These are phyloP conservation scores for Danielia reshetovae DNA, from an alignment of 805 yeast genomes.

Conservation along the genomic window DNA sequence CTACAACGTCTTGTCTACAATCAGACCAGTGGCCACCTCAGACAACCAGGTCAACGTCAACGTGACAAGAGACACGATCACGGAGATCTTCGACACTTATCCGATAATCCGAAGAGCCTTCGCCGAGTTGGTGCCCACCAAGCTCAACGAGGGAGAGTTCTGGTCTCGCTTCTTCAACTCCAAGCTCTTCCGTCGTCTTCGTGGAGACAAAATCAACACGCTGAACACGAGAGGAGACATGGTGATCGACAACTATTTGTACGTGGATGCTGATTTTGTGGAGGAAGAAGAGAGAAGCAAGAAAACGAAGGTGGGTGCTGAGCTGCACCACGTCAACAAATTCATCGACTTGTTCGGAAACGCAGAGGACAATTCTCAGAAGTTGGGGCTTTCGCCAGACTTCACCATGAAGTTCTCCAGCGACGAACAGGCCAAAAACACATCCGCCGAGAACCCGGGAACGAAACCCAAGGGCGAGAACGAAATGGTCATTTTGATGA, in stretches of 20 bases:
- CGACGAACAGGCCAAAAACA: constrained; percentile 22
- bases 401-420: constrained; percentile 76
- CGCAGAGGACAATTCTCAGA: constrained; percentile 71
- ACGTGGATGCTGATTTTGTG: constrained; percentile 55
- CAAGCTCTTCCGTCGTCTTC: constrained; percentile 74
- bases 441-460: constrained; percentile 2
- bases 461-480: constrained; percentile 28
- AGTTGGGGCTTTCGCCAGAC: constrained; percentile 79
- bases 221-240: constrained; percentile 78
- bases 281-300: constrained; percentile 33
- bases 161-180: constrained; percentile 97
- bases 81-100: constrained; percentile 85
- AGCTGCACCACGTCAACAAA: constrained; percentile 54
- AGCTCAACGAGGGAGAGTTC: constrained; percentile 83
- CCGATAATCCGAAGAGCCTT: constrained; percentile 89
- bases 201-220: constrained; percentile 79
- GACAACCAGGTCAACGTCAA: constrained; percentile 93
- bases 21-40: constrained; percentile 87
- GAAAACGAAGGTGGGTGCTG: constrained; percentile 32
- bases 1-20: constrained; percentile 88
- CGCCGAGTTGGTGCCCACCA: constrained; percentile 79
- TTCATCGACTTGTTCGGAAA: constrained; percentile 80
- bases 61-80: constrained; percentile 85
- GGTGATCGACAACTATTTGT: constrained; percentile 78
- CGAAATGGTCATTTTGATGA: constrained; percentile 71